Base-by-base conservation (phyloP, 306 rosid genomes). In the Corylus americana region DNA sequence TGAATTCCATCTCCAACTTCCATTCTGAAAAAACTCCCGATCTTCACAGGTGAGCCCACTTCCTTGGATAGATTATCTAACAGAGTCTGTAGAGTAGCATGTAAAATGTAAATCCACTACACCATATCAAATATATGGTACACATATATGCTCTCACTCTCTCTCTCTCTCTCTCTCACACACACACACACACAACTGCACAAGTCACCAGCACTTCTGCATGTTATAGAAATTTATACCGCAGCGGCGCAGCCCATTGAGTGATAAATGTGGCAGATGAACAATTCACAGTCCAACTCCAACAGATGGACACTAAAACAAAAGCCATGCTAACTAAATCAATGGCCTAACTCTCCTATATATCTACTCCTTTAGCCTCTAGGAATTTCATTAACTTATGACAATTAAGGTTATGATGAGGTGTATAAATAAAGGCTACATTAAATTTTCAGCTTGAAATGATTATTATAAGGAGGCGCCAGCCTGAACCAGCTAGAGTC, bases 1-100 rank as follows among this genome's bases (percentile, higher is more conserved):
- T 86, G 89, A 84, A 90, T 88, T 88, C 98, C 98, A 88, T 93
- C 98, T 62, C 98, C 97, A 74, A 95, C 92, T 82, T 92, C 97
- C 92, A 93, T 90, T 84, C 98, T 88, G 82, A 91, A 88, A 88
- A 95, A 93, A 91, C 49, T 89, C 69, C 87, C 87, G 68, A 93
- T 81, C 92, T 85, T 93, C 82, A 95, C 96, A 45, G 96, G 75
- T 6, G 97, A 91, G 73, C 99, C 96, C 69, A 95, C 94, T 82
- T 91, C 96, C 82, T 86, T 84, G 64, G 98, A 91, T 71, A 95
- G 87, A 82, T 89, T 91, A 74, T 89, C 85, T 81, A 95, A 74
- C 79, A 90, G 76, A 3, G 78, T 77, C 99, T 95, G 90, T 80
- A 77, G 45, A 79, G 73, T 44, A 68, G 70, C 29, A 70, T 55